phyloP scores from a whole-genome alignment of 805 yeast genomes.

The Candida quercuum region DNA sequence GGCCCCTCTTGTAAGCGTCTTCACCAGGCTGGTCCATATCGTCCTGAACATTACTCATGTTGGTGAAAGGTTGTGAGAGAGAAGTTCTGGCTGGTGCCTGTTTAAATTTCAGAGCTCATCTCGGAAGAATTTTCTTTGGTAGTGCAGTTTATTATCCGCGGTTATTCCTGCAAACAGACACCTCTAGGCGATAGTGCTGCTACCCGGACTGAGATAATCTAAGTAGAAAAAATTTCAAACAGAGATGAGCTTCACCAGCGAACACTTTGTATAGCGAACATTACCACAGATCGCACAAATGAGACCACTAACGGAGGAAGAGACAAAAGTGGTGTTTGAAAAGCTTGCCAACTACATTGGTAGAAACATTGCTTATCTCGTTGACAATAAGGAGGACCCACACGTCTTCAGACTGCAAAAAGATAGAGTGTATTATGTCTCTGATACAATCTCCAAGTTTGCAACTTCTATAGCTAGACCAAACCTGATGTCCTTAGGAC shows the following conservation, averaged over 20 bases:
- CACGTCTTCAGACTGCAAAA: constrained; percentile 95
- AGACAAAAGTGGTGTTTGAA: constrained; percentile 92
- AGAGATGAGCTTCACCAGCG: constrained; percentile 1
- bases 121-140: neutral
- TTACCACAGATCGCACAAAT: constrained; percentile 34
- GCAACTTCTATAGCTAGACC: constrained; percentile 90
- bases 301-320: constrained; percentile 94
- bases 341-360: constrained; percentile 95
- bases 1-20: constrained; percentile 36
- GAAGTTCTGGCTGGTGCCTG: too few species aligned
- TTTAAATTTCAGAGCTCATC: neutral
- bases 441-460: constrained; percentile 72
- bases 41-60: constrained; percentile 23
- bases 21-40: constrained; percentile 33
- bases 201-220: neutral
- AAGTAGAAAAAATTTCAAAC: neutral
- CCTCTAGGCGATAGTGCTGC: neutral
- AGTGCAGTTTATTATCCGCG: too few species aligned
- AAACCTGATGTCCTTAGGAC: constrained; percentile 87
- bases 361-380: constrained; percentile 83
- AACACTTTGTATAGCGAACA: too few species aligned
- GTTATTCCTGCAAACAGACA: neutral
- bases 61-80: neutral
- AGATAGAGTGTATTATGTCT: constrained; percentile 91
- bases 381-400: constrained; percentile 74